phyloP scores from a whole-genome alignment of 352 stramenopile genomes.

The Phytophthora tentaculata region DNA sequence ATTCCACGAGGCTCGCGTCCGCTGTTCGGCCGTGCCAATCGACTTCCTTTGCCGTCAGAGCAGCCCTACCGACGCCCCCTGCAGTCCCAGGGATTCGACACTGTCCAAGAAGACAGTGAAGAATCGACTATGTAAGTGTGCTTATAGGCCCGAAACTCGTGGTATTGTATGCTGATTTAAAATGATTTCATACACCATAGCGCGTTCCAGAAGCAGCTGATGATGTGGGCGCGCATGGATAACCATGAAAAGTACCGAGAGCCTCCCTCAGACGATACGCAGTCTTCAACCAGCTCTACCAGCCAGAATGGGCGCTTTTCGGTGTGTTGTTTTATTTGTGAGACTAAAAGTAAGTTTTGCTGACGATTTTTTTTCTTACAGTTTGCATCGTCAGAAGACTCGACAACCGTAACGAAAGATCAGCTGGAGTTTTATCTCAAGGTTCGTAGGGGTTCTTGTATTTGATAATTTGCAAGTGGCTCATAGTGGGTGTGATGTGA shows the following conservation, averaged over 20 bases:
- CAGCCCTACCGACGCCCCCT: slow-evolving; percentile 50
- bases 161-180: slow-evolving; percentile 9
- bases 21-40: slow-evolving; percentile 64
- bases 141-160: background rate
- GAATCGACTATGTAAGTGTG: slow-evolving; percentile 60
- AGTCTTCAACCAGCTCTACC: slow-evolving; percentile 65
- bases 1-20: slow-evolving; percentile 74
- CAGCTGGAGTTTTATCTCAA: slow-evolving; percentile 90
- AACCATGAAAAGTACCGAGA: slow-evolving; percentile 54
- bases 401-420: slow-evolving; percentile 72
- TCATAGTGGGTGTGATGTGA: slow-evolving; percentile 26
- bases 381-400: slow-evolving; percentile 64
- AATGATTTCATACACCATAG: slow-evolving; percentile 17
- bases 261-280: slow-evolving; percentile 55
- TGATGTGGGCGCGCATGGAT: slow-evolving; percentile 77
- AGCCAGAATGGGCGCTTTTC: slow-evolving; percentile 60
- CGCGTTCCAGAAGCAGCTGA: slow-evolving; percentile 81
- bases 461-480: background rate
- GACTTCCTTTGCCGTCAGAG: slow-evolving; percentile 45
- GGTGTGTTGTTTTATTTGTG: slow-evolving; percentile 26
- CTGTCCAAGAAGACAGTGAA: slow-evolving; percentile 56
- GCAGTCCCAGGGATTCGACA: slow-evolving; percentile 43
- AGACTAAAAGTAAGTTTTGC: background rate
- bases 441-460: slow-evolving; percentile 38
- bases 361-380: slow-evolving; percentile 20